Evolutionary conservation across 495 filamentous ascomycete species (phyloP), one percentile per base, ranked within the genome.

Genomic region (Diplogelasinospora grovesii): DNA sequence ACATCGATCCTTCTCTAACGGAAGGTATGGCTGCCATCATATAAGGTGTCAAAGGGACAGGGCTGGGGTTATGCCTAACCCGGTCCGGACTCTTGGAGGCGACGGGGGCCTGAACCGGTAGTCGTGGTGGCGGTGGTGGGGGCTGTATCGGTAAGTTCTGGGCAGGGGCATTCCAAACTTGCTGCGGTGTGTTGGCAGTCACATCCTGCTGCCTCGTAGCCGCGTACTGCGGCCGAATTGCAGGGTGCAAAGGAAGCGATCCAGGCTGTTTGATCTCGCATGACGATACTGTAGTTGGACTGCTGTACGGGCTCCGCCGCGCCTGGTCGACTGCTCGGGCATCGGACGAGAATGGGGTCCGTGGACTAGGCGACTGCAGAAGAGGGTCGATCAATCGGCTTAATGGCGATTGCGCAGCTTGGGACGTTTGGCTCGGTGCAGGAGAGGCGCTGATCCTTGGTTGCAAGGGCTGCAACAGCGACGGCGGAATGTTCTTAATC

Each of bases 151-250:
- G n/a, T n/a, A n/a, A n/a, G n/a, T n/a, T n/a, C n/a, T n/a, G n/a
- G n/a, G n/a, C n/a, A n/a, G n/a, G n/a, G n/a, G n/a, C n/a, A n/a
- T n/a, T n/a, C n/a, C n/a, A n/a, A n/a, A n/a, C n/a, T n/a, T n/a
- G n/a, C n/a, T n/a, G n/a, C n/a, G n/a, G n/a, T n/a, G n/a, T n/a
- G n/a, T n/a, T n/a, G n/a, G n/a, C n/a, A n/a, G n/a, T n/a, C n/a
- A n/a, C n/a, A n/a, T n/a, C n/a, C 34, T 68, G 55, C 24, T 56
- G 45, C 49, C 59, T 56, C 7, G 60, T 45, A 1, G 52, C 41
- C 27, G 45, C 60, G 31, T 69, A 70, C 23, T 71, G 65, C 30
- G 61, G 59, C 29, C 64, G 59, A 22, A 67, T 72, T 19, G 67
- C 66, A 32, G 68, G 68, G 39, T 75, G 70, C 39, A 73, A 32